These are phyloP conservation scores for Lentinus tigrinus DNA, from an alignment of 768 basidiomycete genomes.

Conservation along the genomic window DNA sequence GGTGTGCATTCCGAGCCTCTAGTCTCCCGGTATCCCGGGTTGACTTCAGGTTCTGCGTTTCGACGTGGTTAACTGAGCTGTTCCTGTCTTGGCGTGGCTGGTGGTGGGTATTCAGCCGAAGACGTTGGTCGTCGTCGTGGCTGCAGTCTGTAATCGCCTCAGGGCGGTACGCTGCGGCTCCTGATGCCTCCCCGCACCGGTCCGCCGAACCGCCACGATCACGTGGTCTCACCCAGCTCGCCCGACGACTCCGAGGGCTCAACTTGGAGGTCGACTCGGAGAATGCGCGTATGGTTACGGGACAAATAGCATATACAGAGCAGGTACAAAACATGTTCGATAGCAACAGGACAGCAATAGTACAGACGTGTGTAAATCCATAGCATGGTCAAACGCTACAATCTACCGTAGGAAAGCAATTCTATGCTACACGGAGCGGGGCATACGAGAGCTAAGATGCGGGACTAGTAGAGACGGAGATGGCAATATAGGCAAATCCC, in stretches of 20 bases:
- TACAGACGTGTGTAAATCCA: not conserved
- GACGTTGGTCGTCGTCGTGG: not conserved
- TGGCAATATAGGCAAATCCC: not conserved
- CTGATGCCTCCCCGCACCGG: not conserved
- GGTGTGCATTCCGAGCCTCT: slow-evolving; percentile 1
- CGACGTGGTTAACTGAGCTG: too few species aligned
- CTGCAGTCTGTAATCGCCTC: not conserved
- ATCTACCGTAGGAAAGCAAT: slow-evolving; percentile 2
- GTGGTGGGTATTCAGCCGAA: not conserved
- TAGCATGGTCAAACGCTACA: slow-evolving; percentile 1
- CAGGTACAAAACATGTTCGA: not conserved
- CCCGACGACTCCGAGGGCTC: too few species aligned
- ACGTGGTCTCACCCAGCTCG: slow-evolving; percentile 6
- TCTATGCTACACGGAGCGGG: slow-evolving; percentile 7
- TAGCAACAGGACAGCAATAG: not conserved
- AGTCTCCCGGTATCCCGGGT: not conserved
- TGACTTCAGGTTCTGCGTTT: too few species aligned
- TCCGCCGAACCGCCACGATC: slow-evolving; percentile 10
- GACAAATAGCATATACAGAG: not conserved
- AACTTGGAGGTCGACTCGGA: too few species aligned
- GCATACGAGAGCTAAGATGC: not conserved
- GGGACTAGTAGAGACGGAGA: not conserved
- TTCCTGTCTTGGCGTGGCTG: too few species aligned
- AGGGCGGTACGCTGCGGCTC: not conserved
- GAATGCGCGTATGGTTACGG: too few species aligned